These are phyloP conservation scores for Mortierella sp. DNA, from an alignment of 371 early-diverging fungal genomes.

Conservation along the genomic window DNA sequence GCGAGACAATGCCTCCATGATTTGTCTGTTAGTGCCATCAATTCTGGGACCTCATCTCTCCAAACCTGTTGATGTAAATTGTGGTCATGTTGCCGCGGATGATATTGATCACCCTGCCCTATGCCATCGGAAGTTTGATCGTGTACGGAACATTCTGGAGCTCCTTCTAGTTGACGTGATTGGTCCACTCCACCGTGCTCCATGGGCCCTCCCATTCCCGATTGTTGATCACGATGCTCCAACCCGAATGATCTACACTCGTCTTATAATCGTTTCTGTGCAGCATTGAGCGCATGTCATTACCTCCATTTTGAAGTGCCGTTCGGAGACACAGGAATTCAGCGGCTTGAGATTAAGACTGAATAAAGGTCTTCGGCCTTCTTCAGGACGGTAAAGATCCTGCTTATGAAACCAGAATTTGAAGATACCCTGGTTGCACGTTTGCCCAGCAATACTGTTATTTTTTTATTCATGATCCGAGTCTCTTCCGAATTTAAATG, in stretches of 20 bases:
- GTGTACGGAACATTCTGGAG: background rate
- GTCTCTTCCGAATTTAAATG: too few species aligned
- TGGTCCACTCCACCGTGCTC: background rate
- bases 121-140: background rate
- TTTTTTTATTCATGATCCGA: too few species aligned
- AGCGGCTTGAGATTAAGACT: too few species aligned
- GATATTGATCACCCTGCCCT: background rate
- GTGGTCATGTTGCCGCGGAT: constrained; percentile 1
- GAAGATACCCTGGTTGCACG: too few species aligned
- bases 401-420: too few species aligned
- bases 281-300: too few species aligned
- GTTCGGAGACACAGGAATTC: too few species aligned
- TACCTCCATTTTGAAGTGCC: too few species aligned
- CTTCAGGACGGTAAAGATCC: too few species aligned
- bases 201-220: background rate
- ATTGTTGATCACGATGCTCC: background rate
- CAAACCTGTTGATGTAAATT: constrained; percentile 24
- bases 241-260: background rate
- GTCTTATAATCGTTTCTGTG: too few species aligned
- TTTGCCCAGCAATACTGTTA: too few species aligned
- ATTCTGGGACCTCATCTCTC: constrained; percentile 13
- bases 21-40: constrained; percentile 2
- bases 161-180: constrained; percentile 1
- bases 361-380: too few species aligned
- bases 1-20: constrained; percentile 18